phyloP scores from a whole-genome alignment of 2,329 filamentous ascomycete species.

The Diplodia intermedia region DNA sequence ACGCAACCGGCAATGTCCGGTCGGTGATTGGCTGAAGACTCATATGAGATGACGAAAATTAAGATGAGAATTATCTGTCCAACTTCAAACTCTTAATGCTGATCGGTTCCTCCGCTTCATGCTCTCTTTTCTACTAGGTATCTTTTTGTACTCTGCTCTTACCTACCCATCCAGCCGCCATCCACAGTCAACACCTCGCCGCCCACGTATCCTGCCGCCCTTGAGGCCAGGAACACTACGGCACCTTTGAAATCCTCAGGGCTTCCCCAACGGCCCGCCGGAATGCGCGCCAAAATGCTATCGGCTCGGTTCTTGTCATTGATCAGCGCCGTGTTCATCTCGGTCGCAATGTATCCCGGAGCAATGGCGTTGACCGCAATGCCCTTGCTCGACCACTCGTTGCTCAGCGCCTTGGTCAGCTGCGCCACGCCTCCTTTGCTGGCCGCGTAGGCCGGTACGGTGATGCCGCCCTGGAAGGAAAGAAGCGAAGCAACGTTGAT shows the following conservation, averaged over 20 bases:
- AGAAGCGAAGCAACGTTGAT: constrained; percentile 86
- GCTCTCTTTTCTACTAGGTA: not conserved
- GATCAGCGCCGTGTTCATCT: constrained; percentile 88
- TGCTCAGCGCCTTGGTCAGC: constrained; percentile 82
- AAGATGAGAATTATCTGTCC: constrained; percentile 7
- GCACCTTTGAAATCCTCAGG: constrained; percentile 90
- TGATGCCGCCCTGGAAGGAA: constrained; percentile 85
- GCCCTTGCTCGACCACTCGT: constrained; percentile 83
- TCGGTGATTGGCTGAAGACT: not conserved
- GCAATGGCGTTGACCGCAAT: constrained; percentile 88
- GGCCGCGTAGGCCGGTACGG: constrained; percentile 85
- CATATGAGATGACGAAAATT: not conserved
- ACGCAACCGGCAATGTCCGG: not conserved
- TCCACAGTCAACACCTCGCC: constrained; percentile 85
- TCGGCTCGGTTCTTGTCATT: constrained; percentile 71
- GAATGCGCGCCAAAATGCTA: constrained; percentile 81
- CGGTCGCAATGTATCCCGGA: constrained; percentile 89
- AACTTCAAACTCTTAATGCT: too few species aligned
- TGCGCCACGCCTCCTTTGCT: constrained; percentile 86
- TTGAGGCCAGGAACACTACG: constrained; percentile 77
- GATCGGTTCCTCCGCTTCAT: not conserved
- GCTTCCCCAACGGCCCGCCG: constrained; percentile 80
- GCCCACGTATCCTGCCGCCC: constrained; percentile 79
- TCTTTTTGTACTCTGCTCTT: constrained; percentile 34
- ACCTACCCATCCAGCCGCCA: constrained; percentile 92